phyloP scores from a whole-genome alignment of 306 rosid genomes.

The Prosopis cineraria region DNA sequence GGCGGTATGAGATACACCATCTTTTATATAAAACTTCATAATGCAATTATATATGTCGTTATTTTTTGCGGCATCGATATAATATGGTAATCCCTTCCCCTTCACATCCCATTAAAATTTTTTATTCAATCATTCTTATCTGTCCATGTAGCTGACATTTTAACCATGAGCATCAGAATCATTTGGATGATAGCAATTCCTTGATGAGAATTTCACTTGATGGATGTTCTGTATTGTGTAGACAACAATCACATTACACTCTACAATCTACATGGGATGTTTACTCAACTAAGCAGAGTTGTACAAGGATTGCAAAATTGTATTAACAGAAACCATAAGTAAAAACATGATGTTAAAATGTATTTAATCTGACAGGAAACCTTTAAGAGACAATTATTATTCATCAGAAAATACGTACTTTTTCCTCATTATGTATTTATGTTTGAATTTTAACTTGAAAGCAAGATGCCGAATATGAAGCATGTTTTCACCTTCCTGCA shows the following conservation, averaged over 20 bases:
- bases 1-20: conserved; percentile 29
- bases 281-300: background rate
- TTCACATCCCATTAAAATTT: background rate
- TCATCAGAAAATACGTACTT: background rate
- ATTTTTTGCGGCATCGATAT: background rate
- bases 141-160: background rate
- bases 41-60: background rate
- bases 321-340: background rate
- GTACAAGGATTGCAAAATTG: background rate
- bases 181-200: background rate
- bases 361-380: background rate
- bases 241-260: background rate
- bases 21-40: background rate
- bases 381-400: background rate
- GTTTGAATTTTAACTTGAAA: background rate
- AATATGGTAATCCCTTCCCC: background rate
- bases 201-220: background rate
- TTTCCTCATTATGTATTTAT: conserved; percentile 1
- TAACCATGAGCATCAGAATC: background rate
- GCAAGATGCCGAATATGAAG: background rate
- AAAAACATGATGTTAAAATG: background rate
- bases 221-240: background rate
- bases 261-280: background rate
- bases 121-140: background rate
- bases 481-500: background rate